Evolutionary conservation across 2,329 filamentous ascomycete genomes (phyloP), one percentile per base, ranked within the genome.

Genomic region (Ceratocystis smalleyi): DNA sequence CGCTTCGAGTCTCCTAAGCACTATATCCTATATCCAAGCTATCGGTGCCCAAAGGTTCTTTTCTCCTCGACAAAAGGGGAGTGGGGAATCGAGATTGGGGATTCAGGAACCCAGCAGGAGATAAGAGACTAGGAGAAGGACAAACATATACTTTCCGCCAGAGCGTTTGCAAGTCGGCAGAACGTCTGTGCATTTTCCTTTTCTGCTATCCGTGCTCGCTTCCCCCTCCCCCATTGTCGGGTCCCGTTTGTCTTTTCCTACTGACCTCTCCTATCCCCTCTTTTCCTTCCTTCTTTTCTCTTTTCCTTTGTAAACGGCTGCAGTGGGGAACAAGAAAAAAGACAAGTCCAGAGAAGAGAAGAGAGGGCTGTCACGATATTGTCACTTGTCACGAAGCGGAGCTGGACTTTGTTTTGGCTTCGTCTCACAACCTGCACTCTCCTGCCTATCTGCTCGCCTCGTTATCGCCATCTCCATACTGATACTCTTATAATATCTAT

Each of bases 381-480:
- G 54, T 57, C 54, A 57, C 54, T 49, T 57, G 54, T 35, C 54
- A 57, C n/a, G 54, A 55, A 32, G 54, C 24, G 54, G 54, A 57
- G 54, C 6, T 57, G 27, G 27, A 15, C 19, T 32, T 17, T 35
- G 54, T 57, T 30, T 57, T 17, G 30, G 54, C 30, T 57, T 57
- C 27, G 54, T 32, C 24, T 57, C 54, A 32, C 8, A n/a, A 10
- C 19, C 19, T 24, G 35, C 35, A 51, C 22, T 51, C 24, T 24
- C 12, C 47, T 51, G 19, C 24, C 22, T n/a, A 12, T 8, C 19
- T 47, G 19, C 24, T 51, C 47, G 12, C 19, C 19, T 47, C 22
- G 19, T 22, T 47, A n/a, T 19, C 43, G 17, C 5, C 10, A n/a
- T 47, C 43, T 10, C 43, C 4, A n/a, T 47, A 17, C 43, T 47